These are phyloP conservation scores for Schizophyllum amplum DNA, from an alignment of 1,284 basidiomycete species.

Conservation along the genomic window DNA sequence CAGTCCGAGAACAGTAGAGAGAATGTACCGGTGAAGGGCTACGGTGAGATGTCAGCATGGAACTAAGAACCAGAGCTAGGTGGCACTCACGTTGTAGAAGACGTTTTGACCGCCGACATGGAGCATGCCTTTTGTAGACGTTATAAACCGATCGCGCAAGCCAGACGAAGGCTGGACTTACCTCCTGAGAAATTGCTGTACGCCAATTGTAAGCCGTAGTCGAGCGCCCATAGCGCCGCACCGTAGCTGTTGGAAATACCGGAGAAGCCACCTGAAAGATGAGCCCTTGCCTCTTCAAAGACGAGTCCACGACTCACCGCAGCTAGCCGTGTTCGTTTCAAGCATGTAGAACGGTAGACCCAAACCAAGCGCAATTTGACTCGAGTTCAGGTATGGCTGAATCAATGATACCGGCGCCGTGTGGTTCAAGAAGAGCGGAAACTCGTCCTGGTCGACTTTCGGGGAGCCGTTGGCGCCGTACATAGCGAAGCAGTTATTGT, in stretches of 20 bases:
- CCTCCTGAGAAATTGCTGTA: slow-evolving; percentile 50
- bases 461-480: slow-evolving; percentile 32
- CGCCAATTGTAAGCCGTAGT: slow-evolving; percentile 59
- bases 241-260: slow-evolving; percentile 70
- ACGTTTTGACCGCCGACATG: slow-evolving; percentile 64
- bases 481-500: slow-evolving; percentile 56
- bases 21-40: slow-evolving; percentile 43
- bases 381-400: slow-evolving; percentile 36
- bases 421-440: slow-evolving; percentile 52
- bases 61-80: neutral
- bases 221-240: slow-evolving; percentile 64
- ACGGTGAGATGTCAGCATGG: neutral
- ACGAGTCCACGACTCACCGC: slow-evolving; percentile 3
- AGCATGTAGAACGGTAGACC: slow-evolving; percentile 50
- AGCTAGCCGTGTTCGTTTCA: slow-evolving; percentile 46
- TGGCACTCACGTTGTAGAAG: slow-evolving; percentile 50
- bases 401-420: slow-evolving; percentile 34
- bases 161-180: no score
- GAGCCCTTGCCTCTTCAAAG: neutral
- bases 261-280: slow-evolving; percentile 63
- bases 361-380: slow-evolving; percentile 30
- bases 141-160: no score
- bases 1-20: neutral
- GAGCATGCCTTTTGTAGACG: no score
- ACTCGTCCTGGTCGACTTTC: slow-evolving; percentile 25